Conservation (phyloP, 2,329 filamentous ascomycete species). For the Rutstroemia sp. region DNA sequence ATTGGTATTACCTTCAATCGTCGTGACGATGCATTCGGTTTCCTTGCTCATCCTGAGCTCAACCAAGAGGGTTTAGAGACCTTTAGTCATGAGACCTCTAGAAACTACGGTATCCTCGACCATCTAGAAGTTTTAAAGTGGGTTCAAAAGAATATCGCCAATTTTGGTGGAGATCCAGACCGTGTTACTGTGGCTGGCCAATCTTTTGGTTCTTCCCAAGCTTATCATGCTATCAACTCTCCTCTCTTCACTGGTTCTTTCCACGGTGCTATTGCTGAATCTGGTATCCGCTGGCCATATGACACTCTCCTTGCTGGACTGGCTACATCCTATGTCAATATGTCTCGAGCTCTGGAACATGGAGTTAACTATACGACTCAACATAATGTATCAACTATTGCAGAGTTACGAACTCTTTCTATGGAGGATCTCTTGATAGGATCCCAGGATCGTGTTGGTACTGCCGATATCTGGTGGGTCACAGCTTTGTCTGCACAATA, state of each 20-base stretch:
- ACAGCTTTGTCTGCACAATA: slow-evolving; percentile 17
- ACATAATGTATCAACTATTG: slow-evolving; percentile 19
- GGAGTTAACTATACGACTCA: slow-evolving; percentile 13
- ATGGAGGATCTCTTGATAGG: slow-evolving; percentile 13
- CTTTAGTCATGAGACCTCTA: slow-evolving; percentile 28
- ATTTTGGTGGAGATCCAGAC: slow-evolving; percentile 58
- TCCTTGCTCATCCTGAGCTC: slow-evolving; percentile 21
- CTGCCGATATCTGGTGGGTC: slow-evolving; percentile 20
- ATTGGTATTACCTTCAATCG: slow-evolving; percentile 40
- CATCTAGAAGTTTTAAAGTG: slow-evolving; percentile 48
- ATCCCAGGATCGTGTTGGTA: slow-evolving; percentile 18
- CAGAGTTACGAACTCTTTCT: slow-evolving; percentile 16
- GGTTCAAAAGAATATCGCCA: slow-evolving; percentile 39
- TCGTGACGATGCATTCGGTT: slow-evolving; percentile 30
- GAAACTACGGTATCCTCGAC: slow-evolving; percentile 64
- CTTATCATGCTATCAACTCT: slow-evolving; percentile 22
- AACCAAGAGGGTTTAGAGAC: slow-evolving; percentile 7
- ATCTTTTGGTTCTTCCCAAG: slow-evolving; percentile 45
- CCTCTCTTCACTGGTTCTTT: slow-evolving; percentile 23
- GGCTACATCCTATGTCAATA: slow-evolving; percentile 23
- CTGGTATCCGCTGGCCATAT: slow-evolving; percentile 26
- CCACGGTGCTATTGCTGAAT: slow-evolving; percentile 28
- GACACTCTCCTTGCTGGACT: slow-evolving; percentile 26
- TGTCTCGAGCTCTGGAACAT: slow-evolving; percentile 15
- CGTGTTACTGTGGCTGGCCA: slow-evolving; percentile 61